Base-by-base conservation (phyloP, 805 yeast species). In the Cyberlindnera japonica region DNA sequence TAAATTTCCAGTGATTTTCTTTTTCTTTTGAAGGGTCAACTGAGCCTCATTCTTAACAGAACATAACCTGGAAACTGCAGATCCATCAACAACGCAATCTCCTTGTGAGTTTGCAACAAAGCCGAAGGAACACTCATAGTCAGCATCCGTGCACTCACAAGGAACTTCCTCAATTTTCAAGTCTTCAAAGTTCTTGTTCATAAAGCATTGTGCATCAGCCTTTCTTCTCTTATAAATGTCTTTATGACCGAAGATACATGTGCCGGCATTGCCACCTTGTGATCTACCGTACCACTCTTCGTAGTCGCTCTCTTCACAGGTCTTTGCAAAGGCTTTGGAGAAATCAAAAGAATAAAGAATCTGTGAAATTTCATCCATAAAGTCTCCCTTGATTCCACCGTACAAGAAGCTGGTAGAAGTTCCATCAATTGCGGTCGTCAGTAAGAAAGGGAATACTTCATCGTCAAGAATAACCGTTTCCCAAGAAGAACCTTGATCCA, bases 401-500 rank as follows among this genome's bases (percentile, higher is more conserved):
- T 81, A 40, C n/a, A 82, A 45, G 47, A 87, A 77, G 37, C 72
- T 73, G n/a, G 71, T 59, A 1, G 90, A 77, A 0, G 89, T 72
- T 0, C 91, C 87, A 63, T 86, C 95, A 16, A 75, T 69, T 0
- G 87, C 75, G 0, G 90, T 79, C 1, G 76, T 57, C 11, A 82
- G 43, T 8, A 63, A 50, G 3, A 59, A 36, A 2, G 86, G 79
- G 20, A 54, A 48, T 6, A 79, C 49, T 0, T 63, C 41, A 4
- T 47, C 44, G 5, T 75, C 80, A 6, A 86, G 54, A n/a, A 69
- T 64, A 24, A 65, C 58, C 15, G 67, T 64, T 2, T 55, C 41
- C 90, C 91, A 88, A 1, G 80, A 61, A 10, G 65, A 54, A 22
- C 95, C 95, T 55, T 85, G 90, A 56, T 87, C 90, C 20, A 82